A percentile compares a stretch with the other conserved stretches of the same genome.
Evolutionary conservation across 331 rosid species (phyloP).

Genomic region (Rhamnella rubrinervis): DNA sequence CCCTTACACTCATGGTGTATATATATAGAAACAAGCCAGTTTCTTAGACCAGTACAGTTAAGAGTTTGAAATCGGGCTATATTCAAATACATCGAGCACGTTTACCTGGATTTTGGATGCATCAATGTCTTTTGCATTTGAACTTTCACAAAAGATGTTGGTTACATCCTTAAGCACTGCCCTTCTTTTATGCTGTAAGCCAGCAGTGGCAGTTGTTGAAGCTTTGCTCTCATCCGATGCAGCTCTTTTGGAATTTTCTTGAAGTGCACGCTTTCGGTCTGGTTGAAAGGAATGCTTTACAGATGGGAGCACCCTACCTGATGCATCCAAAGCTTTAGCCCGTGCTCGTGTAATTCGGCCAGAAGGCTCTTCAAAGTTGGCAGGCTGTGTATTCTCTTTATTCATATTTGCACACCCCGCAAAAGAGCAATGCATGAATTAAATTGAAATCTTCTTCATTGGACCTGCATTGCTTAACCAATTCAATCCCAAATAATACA

Average conservation of each 20-base stretch:
- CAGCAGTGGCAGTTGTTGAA: slow-evolving; percentile 29
- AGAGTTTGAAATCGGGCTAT: not conserved
- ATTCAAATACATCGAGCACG: slow-evolving; percentile 2
- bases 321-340: slow-evolving; percentile 50
- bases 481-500: slow-evolving; percentile 25
- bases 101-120: slow-evolving; percentile 51
- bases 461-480: slow-evolving; percentile 44
- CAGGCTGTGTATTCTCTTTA: slow-evolving; percentile 40
- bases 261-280: slow-evolving; percentile 39
- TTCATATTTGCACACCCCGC: slow-evolving; percentile 60
- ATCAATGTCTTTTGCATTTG: slow-evolving; percentile 17
- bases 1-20: not conserved
- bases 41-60: not conserved
- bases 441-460: slow-evolving; percentile 36
- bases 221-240: slow-evolving; percentile 51
- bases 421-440: slow-evolving; percentile 38
- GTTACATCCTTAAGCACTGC: slow-evolving; percentile 70
- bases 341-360: slow-evolving; percentile 78
- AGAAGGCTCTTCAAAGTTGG: slow-evolving; percentile 46
- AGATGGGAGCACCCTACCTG: slow-evolving; percentile 37
- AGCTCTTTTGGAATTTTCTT: slow-evolving; percentile 44
- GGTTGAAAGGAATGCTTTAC: slow-evolving; percentile 40
- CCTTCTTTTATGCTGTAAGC: slow-evolving; percentile 59
- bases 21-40: not conserved
- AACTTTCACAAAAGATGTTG: slow-evolving; percentile 30